These are phyloP conservation scores for Plasmodium ovale DNA, from an alignment of 169 alveolate genomes.

Conservation along the genomic window DNA sequence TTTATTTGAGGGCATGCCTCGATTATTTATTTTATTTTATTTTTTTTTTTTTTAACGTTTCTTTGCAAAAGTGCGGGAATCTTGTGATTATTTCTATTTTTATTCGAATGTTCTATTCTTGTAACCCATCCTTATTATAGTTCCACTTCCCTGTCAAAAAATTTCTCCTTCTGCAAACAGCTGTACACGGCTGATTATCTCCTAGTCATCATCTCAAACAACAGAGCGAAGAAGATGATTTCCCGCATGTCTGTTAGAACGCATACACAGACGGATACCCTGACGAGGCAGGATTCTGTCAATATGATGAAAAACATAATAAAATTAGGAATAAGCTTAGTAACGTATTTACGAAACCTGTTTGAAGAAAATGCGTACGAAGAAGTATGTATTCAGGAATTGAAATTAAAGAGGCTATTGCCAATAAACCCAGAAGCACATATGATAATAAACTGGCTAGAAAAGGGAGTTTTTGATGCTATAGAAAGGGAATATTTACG, in stretches of 20 bases:
- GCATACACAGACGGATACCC: constrained; percentile 44
- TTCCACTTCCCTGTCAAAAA: too few species aligned
- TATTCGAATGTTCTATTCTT: too few species aligned
- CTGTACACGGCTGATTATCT: too few species aligned
- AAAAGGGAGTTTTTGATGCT: constrained; percentile 90
- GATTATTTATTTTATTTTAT: not conserved
- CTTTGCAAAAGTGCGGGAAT: too few species aligned
- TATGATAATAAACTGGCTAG: constrained; percentile 87
- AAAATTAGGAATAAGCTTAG: constrained; percentile 80
- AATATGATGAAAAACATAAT: constrained; percentile 83
- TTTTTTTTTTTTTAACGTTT: not conserved
- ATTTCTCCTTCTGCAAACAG: too few species aligned
- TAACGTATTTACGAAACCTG: constrained; percentile 80
- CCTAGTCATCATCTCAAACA: too few species aligned
- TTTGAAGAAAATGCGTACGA: constrained; percentile 84
- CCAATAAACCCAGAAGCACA: constrained; percentile 80
- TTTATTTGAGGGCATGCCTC: not conserved
- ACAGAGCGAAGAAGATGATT: constrained; percentile 44
- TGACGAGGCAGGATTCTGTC: constrained; percentile 72
- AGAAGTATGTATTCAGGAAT: constrained; percentile 80
- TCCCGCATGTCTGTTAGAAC: constrained; percentile 73
- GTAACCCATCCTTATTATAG: too few species aligned
- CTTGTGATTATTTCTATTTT: too few species aligned
- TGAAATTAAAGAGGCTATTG: constrained; percentile 77
- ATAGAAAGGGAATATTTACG: constrained; percentile 83